A percentile compares a stretch with the other conserved stretches of the same genome.
Evolutionary conservation across 169 alveolate species (phyloP).

Genomic region (Cryptosporidium andersoni): DNA sequence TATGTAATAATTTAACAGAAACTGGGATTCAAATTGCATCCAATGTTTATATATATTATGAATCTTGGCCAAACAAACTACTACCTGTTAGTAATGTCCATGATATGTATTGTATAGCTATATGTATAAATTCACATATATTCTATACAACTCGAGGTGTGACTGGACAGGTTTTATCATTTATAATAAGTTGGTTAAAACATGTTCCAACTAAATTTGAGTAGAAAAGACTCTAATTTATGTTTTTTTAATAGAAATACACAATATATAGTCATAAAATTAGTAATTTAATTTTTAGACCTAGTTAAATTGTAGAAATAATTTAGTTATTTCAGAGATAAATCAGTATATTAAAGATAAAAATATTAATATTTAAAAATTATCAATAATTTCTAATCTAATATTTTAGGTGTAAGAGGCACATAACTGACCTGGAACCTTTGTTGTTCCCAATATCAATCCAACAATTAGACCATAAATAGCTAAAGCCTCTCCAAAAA

Average conservation of each 20-base stretch:
- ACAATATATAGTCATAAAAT: too few relatives aligned
- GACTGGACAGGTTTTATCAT: conserved; percentile 22
- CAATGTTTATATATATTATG: conserved; percentile 42
- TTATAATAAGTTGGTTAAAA: conserved; percentile 43
- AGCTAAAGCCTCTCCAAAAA: conserved; percentile 98
- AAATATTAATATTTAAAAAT: too few relatives aligned
- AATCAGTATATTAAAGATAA: too few relatives aligned
- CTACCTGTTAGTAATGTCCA: conserved; percentile 30
- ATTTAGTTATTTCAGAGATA: too few relatives aligned
- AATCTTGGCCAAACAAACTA: conserved; percentile 44
- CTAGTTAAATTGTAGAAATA: too few relatives aligned
- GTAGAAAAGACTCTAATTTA: background rate
- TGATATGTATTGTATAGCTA: conserved; percentile 26
- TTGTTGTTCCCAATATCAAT: conserved; percentile 66
- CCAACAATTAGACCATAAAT: conserved; percentile 93
- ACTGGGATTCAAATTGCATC: conserved; percentile 42
- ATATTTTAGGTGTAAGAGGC: conserved; percentile 47
- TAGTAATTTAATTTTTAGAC: too few relatives aligned
- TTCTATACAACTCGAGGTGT: conserved; percentile 47
- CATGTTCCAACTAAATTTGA: conserved; percentile 22
- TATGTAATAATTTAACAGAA: conserved; percentile 3
- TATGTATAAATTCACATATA: conserved; percentile 27
- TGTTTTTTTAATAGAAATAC: too few relatives aligned
- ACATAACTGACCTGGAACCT: conserved; percentile 63
- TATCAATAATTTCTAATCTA: background rate